A percentile compares a stretch with the other conserved stretches of the same genome.
These are phyloP conservation scores for Claviceps fusiformis DNA, from an alignment of 2,329 filamentous ascomycete genomes.

Conservation along the genomic window DNA sequence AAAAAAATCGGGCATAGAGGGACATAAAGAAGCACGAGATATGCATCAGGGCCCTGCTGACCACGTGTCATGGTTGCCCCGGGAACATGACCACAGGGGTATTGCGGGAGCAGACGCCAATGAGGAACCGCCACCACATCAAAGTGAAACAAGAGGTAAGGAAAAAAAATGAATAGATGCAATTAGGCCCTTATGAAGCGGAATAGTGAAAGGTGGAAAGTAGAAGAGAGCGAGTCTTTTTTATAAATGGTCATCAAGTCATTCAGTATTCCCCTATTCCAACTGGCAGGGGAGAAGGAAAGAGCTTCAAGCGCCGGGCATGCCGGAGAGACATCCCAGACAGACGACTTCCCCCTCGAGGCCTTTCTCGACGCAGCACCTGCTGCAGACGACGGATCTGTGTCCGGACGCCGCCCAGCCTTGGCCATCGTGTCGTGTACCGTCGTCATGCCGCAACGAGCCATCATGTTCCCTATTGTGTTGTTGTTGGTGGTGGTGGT, in stretches of 20 bases:
- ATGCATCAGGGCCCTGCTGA: too few species aligned
- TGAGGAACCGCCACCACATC: too few species aligned
- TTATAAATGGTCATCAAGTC: neutral
- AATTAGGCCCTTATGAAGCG: too few species aligned
- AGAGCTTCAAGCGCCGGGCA: conserved; percentile 14
- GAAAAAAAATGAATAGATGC: too few species aligned
- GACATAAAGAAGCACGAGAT: too few species aligned
- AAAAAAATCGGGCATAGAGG: too few species aligned
- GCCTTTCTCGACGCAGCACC: conserved; percentile 54
- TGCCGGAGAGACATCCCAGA: conserved; percentile 42
- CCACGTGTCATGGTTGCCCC: too few species aligned
- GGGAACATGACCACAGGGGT: too few species aligned
- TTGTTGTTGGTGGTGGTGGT: neutral
- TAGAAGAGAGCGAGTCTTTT: neutral
- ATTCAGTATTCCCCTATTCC: neutral
- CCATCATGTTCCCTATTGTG: too few species aligned
- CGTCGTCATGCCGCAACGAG: neutral
- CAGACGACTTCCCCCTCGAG: conserved; percentile 53
- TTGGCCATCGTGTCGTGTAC: conserved; percentile 1
- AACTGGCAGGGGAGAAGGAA: neutral
- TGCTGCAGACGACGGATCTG: conserved; percentile 46
- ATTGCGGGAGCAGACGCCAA: too few species aligned
- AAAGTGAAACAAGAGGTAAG: too few species aligned
- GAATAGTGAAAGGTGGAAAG: neutral
- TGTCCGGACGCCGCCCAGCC: conserved; percentile 32